Evolutionary conservation across 108 stramenopile genomes (phyloP), one percentile per base, ranked within the genome.

Genomic region (Skeletonema tropicum): DNA sequence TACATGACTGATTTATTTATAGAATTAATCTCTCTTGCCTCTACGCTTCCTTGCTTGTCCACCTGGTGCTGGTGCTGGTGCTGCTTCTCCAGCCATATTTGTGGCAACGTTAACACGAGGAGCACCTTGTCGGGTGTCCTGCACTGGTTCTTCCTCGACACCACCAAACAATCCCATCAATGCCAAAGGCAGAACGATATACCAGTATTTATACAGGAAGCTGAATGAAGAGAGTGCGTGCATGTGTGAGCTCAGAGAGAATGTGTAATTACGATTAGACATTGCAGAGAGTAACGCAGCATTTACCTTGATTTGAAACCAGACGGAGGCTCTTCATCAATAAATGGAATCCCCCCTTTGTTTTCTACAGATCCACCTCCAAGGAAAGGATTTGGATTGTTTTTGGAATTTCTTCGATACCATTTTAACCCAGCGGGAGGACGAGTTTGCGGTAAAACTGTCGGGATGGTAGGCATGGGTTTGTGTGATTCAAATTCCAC

Each of bases 341-440:
- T 64, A 14, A 59, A 38, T 38, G 70, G 70, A n/a, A 55, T 49
- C 25, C 77, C 79, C 13, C 78, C 84, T 10, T 32, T 57, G 21
- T 42, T 57, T 11, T 38, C 32, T 42, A 33, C 61, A 31, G 49
- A 30, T 14, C 38, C 26, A 29, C 26, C 41, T 12, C 62, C 80
- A 12, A 74, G 9, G n/a, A 70, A 32, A 29, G 76, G 66, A 21
- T 42, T 70, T 30, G 64, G 77, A 70, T 71, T 79, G 65, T 83
- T 78, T 62, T 79, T 76, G 5, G 86, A 45, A 49, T 63, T 70
- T 33, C 74, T 65, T 33, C 78, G 57, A 21, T 89, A 74, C 75
- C 87, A 92, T 58, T 86, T 83, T 64, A 89, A 70, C 19, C 94
- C 94, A 31, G 89, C 86, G 1, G 94, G 94, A 10, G 91, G 90